phyloP scores from a whole-genome alignment of 2,329 filamentous ascomycete genomes.

The Sodiomyces alkalinus region DNA sequence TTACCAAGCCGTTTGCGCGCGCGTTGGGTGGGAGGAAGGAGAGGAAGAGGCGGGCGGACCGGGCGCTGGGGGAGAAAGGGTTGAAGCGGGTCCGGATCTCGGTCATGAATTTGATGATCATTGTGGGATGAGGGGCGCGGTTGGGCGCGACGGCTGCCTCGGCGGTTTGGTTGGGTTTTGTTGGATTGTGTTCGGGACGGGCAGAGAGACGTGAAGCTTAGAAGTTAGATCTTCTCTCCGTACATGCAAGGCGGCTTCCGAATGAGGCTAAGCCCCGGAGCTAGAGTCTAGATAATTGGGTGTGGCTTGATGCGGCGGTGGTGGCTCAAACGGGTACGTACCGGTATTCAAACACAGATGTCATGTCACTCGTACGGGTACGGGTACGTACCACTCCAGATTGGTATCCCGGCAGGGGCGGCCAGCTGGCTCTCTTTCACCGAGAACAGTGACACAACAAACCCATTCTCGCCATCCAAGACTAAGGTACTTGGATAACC shows the following conservation, averaged over 20 bases:
- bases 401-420: not conserved
- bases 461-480: not conserved
- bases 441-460: not conserved
- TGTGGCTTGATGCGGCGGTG: too few relatives aligned
- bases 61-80: constrained; percentile 67
- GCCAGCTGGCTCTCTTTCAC: not conserved
- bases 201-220: too few relatives aligned
- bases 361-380: too few relatives aligned
- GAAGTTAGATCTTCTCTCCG: too few relatives aligned
- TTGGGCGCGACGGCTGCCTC: not conserved
- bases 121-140: constrained; percentile 22
- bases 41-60: constrained; percentile 78
- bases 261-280: too few relatives aligned
- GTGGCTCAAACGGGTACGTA: too few relatives aligned
- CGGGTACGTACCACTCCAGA: too few relatives aligned
- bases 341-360: too few relatives aligned
- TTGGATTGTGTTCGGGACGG: too few relatives aligned
- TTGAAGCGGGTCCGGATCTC: constrained; percentile 80
- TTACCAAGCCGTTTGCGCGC: constrained; percentile 55
- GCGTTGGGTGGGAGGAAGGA: constrained; percentile 70
- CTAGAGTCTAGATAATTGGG: too few relatives aligned
- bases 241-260: too few relatives aligned
- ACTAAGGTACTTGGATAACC: not conserved
- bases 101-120: constrained; percentile 81
- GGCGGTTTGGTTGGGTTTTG: not conserved